Conservation (phyloP, 202 grass and related monocot species). For the Musa balbisiana region DNA sequence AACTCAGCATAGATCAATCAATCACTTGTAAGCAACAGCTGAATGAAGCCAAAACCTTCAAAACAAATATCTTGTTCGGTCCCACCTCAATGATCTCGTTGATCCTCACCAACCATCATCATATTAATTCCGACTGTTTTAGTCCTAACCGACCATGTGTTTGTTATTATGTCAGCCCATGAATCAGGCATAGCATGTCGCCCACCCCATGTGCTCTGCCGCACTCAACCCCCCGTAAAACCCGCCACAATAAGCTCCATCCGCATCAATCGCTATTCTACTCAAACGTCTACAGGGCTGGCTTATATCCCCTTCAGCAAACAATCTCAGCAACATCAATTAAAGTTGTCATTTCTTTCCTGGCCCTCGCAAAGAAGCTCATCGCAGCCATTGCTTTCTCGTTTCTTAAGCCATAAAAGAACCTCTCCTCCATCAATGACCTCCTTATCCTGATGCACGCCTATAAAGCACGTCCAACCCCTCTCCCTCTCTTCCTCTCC, state of each 20-base stretch:
- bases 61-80: no score
- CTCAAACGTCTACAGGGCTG: not conserved
- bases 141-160: no score
- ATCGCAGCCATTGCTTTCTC: slow-evolving; percentile 1
- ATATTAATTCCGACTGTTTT: no score
- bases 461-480: not conserved
- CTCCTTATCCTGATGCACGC: slow-evolving; percentile 2
- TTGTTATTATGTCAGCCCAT: not conserved
- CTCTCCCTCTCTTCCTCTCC: not conserved
- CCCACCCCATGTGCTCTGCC: not conserved
- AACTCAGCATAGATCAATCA: no score
- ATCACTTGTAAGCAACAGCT: no score
- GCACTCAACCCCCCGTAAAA: not conserved
- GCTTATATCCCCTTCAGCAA: not conserved
- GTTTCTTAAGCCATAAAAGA: not conserved
- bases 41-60: no score
- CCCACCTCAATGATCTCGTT: no score
- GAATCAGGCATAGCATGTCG: not conserved
- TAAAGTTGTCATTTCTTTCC: not conserved
- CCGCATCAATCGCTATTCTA: not conserved
- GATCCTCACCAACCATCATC: no score
- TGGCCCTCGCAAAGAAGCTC: not conserved
- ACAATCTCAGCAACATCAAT: slow-evolving; percentile 1
- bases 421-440: not conserved
- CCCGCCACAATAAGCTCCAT: not conserved